Conservation (phyloP, 805 yeast species). For the Candida khao-thaluensis region DNA sequence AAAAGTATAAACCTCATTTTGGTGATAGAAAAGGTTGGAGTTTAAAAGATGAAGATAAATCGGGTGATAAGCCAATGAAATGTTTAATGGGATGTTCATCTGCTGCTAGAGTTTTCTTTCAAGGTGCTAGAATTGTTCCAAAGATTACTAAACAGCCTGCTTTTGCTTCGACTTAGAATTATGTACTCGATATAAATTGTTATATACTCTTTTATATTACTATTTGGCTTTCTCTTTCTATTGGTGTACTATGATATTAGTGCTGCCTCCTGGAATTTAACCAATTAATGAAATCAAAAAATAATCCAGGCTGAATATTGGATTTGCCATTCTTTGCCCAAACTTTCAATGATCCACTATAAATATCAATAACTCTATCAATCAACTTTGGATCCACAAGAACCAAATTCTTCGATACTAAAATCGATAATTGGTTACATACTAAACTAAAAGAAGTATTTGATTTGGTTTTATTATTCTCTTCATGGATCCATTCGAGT, state of each 20-base stretch:
- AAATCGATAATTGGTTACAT: constrained; percentile 65
- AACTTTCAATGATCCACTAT: constrained; percentile 50
- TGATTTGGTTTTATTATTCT: constrained; percentile 24
- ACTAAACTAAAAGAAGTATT: constrained; percentile 54
- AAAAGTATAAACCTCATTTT: constrained; percentile 49
- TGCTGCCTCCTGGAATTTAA: constrained; percentile 37
- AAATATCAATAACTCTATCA: constrained; percentile 52
- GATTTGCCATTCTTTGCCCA: constrained; percentile 57
- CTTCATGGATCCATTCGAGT: constrained; percentile 46
- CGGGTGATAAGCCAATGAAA: constrained; percentile 45
- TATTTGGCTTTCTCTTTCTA: neutral
- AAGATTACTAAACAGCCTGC: constrained; percentile 14
- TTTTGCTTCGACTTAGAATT: no score
- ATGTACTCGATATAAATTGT: no score
- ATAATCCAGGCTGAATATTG: constrained; percentile 54
- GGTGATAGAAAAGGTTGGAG: constrained; percentile 54
- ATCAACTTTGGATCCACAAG: constrained; percentile 34
- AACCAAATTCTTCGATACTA: constrained; percentile 55
- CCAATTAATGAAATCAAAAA: constrained; percentile 82
- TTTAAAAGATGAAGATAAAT: constrained; percentile 53
- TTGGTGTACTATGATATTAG: neutral
- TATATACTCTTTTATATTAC: no score
- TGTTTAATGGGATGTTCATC: constrained; percentile 62
- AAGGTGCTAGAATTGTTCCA: constrained; percentile 56
- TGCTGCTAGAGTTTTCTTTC: constrained; percentile 69